Conservation (phyloP, 805 yeast genomes). For the Kuraishia molischiana region DNA sequence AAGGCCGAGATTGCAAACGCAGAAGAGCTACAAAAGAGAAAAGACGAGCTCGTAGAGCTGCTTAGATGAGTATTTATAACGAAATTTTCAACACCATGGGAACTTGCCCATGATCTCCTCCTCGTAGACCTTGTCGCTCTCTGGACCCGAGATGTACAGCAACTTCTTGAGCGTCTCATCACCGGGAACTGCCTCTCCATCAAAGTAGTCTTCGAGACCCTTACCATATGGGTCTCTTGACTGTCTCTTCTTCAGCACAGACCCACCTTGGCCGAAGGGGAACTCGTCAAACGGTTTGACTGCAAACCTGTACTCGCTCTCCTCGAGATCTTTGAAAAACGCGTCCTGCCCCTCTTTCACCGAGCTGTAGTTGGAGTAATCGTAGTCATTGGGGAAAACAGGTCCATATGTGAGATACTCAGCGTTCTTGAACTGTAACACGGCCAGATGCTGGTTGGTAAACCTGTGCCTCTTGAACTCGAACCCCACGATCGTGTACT, state of each 20-base stretch:
- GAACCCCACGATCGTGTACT: conserved; percentile 57
- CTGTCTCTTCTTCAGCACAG: conserved; percentile 35
- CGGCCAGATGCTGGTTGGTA: conserved; percentile 40
- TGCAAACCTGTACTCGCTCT: conserved; percentile 44
- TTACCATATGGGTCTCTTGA: conserved; percentile 44
- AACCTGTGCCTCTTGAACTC: conserved; percentile 64
- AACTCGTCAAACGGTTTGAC: conserved; percentile 41
- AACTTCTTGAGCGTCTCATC: conserved; percentile 9
- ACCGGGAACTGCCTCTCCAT: conserved; percentile 6
- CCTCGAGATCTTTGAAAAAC: conserved; percentile 38
- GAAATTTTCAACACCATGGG: conserved; percentile 9
- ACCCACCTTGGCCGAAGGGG: conserved; percentile 43
- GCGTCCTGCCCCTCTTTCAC: conserved; percentile 13
- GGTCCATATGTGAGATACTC: conserved; percentile 11
- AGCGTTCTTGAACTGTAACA: conserved; percentile 30
- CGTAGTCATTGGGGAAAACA: background rate
- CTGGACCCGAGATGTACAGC: conserved; percentile 17
- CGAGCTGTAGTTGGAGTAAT: background rate
- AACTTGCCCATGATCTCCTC: conserved; percentile 10
- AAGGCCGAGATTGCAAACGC: conserved; percentile 51
- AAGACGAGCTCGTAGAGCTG: conserved; percentile 43
- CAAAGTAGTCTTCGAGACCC: background rate
- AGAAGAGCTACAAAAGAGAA: conserved; percentile 48
- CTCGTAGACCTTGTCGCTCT: conserved; percentile 9
- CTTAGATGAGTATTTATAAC: conserved; percentile 11